Percentiles rank a stretch among this genome's conserved stretches.
Conservation (phyloP, 352 stramenopile genomes). For the Blastocystis hominis region DNA sequence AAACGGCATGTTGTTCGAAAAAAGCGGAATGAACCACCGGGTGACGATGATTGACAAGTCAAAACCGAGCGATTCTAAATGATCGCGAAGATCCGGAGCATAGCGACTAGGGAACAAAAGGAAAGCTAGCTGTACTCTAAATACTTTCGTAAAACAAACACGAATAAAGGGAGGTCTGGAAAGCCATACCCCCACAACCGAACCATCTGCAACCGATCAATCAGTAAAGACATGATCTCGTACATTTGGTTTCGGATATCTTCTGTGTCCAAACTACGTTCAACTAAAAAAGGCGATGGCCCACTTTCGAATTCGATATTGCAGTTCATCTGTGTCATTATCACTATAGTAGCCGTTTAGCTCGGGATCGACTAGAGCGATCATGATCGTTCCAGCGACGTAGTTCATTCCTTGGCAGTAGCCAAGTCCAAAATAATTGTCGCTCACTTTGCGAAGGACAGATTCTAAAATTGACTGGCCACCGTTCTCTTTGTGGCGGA, state of each 20-base stretch:
- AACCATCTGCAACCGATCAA: slow-evolving; percentile 36
- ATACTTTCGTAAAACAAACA: slow-evolving; percentile 32
- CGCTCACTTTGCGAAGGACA: slow-evolving; percentile 45
- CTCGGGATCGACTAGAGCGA: slow-evolving; percentile 33
- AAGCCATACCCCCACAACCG: slow-evolving; percentile 50
- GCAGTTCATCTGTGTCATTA: slow-evolving; percentile 41
- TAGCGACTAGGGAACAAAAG: background rate
- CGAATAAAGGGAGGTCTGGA: slow-evolving; percentile 19
- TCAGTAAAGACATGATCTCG: background rate
- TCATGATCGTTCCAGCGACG: slow-evolving; percentile 8
- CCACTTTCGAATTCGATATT: background rate
- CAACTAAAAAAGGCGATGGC: background rate
- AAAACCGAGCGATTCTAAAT: slow-evolving; percentile 48
- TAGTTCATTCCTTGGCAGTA: slow-evolving; percentile 56
- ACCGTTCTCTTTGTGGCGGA: slow-evolving; percentile 43
- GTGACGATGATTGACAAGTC: slow-evolving; percentile 54
- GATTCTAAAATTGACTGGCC: slow-evolving; percentile 19
- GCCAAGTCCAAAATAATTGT: slow-evolving; percentile 46
- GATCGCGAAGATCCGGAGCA: slow-evolving; percentile 18
- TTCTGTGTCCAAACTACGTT: background rate
- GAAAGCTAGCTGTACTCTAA: background rate
- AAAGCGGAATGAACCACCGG: slow-evolving; percentile 55
- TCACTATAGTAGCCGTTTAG: slow-evolving; percentile 48
- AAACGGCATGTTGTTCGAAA: slow-evolving; percentile 21
- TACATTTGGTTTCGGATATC: slow-evolving; percentile 31